Conservation (phyloP, 2,329 filamentous ascomycete genomes). For the Penicillium corylophilum region DNA sequence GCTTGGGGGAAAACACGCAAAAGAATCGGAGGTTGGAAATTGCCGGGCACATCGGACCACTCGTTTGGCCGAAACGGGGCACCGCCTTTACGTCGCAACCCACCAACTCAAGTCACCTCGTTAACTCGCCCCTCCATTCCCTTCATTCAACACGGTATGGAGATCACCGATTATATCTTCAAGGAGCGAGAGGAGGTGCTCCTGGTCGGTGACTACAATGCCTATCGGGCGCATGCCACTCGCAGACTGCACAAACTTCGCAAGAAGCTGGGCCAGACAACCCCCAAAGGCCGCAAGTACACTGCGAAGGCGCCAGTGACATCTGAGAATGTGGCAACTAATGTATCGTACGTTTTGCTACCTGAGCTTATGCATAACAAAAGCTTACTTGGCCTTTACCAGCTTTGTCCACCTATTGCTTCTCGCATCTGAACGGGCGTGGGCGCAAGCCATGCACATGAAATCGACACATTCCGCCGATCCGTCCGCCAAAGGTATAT, state of each 20-base stretch:
- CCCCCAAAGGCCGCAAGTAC: slow-evolving; percentile 84
- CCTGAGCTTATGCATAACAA: background rate
- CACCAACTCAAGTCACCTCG: slow-evolving; percentile 20
- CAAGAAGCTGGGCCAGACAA: slow-evolving; percentile 80
- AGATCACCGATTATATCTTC: slow-evolving; percentile 83
- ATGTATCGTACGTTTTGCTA: slow-evolving; percentile 65
- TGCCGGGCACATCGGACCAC: slow-evolving; percentile 29
- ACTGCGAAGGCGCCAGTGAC: slow-evolving; percentile 68
- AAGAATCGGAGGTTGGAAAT: slow-evolving; percentile 28
- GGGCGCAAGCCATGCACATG: slow-evolving; percentile 94
- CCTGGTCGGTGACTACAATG: slow-evolving; percentile 82
- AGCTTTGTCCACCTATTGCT: slow-evolving; percentile 79
- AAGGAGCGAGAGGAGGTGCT: slow-evolving; percentile 78
- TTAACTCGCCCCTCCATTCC: slow-evolving; percentile 11
- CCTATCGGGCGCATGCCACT: slow-evolving; percentile 76
- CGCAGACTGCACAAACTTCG: slow-evolving; percentile 79
- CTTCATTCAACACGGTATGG: slow-evolving; percentile 57
- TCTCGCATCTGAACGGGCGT: slow-evolving; percentile 83
- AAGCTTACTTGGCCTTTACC: slow-evolving; percentile 15
- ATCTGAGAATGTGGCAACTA: slow-evolving; percentile 69
- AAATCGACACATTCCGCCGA: slow-evolving; percentile 79
- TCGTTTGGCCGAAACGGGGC: slow-evolving; percentile 35
- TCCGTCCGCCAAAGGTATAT: slow-evolving; percentile 68
- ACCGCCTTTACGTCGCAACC: slow-evolving; percentile 28
- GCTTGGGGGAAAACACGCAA: slow-evolving; percentile 17